Percentiles rank a stretch among this genome's conserved stretches.
These are phyloP conservation scores for Phaffia tasmanica DNA, from an alignment of 768 basidiomycete genomes.

Conservation along the genomic window DNA sequence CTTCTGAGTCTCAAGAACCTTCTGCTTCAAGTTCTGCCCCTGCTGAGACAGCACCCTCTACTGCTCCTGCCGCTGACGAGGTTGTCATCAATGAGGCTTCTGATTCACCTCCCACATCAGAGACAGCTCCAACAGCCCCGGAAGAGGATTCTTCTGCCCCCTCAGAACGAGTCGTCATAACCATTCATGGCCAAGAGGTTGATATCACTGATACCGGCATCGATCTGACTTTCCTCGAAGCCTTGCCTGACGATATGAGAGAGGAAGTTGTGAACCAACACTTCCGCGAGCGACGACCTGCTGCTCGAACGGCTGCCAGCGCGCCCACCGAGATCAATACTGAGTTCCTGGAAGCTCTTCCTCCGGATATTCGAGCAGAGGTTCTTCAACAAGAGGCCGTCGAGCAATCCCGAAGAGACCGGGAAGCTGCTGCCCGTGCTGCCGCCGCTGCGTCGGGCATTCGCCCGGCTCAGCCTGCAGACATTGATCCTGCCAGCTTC, in stretches of 20 bases:
- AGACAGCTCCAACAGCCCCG: conserved; percentile 30
- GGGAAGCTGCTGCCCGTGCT: conserved; percentile 29
- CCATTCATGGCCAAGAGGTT: conserved; percentile 80
- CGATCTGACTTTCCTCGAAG: conserved; percentile 94
- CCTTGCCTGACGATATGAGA: conserved; percentile 94
- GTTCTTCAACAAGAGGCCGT: conserved; percentile 89
- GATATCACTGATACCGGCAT: conserved; percentile 99
- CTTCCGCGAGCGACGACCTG: conserved; percentile 71
- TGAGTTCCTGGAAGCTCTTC: conserved; percentile 92
- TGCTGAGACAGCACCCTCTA: not conserved
- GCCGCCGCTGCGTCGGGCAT: conserved; percentile 15
- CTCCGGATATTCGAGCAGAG: conserved; percentile 91
- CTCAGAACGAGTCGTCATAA: conserved; percentile 59
- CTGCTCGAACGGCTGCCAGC: conserved; percentile 45
- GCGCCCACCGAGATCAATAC: conserved; percentile 72
- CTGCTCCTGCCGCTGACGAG: not conserved
- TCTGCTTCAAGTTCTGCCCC: not conserved
- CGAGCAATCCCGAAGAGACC: conserved; percentile 54
- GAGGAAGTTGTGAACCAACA: conserved; percentile 97
- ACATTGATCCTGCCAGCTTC: conserved; percentile 81
- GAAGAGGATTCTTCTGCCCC: conserved; percentile 31
- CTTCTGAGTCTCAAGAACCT: not conserved
- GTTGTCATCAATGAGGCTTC: conserved; percentile 14
- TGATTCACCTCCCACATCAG: conserved; percentile 23
- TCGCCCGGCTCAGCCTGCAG: conserved; percentile 41